Evolutionary conservation across 176 grass and related monocot species (phyloP), one percentile per base, ranked within the genome.

Genomic region (Lolium rigidum): DNA sequence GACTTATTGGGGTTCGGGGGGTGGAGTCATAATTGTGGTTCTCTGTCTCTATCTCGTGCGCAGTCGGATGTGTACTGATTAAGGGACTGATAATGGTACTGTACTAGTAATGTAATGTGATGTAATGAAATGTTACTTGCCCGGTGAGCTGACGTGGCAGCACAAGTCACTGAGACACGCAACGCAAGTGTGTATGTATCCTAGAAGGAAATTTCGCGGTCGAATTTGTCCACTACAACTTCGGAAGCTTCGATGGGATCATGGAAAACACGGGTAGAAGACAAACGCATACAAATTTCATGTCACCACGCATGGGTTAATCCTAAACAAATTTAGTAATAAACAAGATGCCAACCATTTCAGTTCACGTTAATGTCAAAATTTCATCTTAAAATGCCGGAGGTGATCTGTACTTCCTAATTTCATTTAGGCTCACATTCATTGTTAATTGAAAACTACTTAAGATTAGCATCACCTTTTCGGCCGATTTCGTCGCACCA

Each of bases 1-100:
- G 71, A 84, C 35, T 84, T 70, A 76, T 84, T 76, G 48, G 43
- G 43, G 24, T 76, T n/a, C n/a, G n/a, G n/a, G n/a, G n/a, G n/a
- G n/a, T n/a, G n/a, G n/a, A n/a, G n/a, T n/a, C 1, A 76, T 76
- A 54, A 54, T 76, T 52, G 73, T 0, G 47, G 10, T n/a, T n/a
- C n/a, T n/a, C n/a, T n/a, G n/a, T n/a, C n/a, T n/a, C n/a, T n/a
- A n/a, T n/a, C n/a, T n/a, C 25, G 48, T 14, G 71, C 46, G 12
- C 46, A 17, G 22, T 74, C 71, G 43, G 69, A 21, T 46, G 26
- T 37, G 7, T 22, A n/a, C 20, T 47, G 71, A 74, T 74, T 74
- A 74, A 22, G 71, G 71, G 7, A n/a, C n/a, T n/a, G 5, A 6
- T 44, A 15, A 7, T 7, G n/a, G n/a, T n/a, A n/a, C n/a, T n/a